Percentiles rank a stretch among this genome's conserved stretches.
Conservation (phyloP, 2,329 filamentous ascomycete genomes). For the Pseudogymnoascus sp. region DNA sequence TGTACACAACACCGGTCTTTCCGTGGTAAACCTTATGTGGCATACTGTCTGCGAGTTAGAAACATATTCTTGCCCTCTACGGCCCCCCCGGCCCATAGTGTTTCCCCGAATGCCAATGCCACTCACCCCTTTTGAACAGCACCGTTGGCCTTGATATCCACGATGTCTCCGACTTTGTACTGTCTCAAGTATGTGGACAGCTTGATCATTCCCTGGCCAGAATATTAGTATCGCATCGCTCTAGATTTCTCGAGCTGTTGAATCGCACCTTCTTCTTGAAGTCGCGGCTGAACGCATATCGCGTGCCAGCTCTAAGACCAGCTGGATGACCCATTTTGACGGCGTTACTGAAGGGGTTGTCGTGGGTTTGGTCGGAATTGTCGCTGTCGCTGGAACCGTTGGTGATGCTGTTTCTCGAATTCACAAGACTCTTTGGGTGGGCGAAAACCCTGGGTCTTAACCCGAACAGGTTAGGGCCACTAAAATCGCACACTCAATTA, state of each 20-base stretch:
- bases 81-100: not conserved
- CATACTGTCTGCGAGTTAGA: constrained; percentile 55
- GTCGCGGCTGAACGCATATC: constrained; percentile 88
- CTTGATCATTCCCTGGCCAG: constrained; percentile 67
- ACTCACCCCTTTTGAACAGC: constrained; percentile 94
- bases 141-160: constrained; percentile 98
- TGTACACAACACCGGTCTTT: constrained; percentile 97
- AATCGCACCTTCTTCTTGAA: constrained; percentile 68
- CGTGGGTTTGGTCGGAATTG: constrained; percentile 14
- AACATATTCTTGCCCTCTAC: not conserved
- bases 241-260: not conserved
- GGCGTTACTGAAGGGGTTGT: constrained; percentile 35
- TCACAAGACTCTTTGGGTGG: constrained; percentile 6
- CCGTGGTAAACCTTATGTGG: constrained; percentile 99
- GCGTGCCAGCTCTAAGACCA: constrained; percentile 81
- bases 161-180: constrained; percentile 97
- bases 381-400: constrained; percentile 15
- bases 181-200: constrained; percentile 90
- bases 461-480: constrained; percentile 9
- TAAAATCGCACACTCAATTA: constrained; percentile 9
- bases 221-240: constrained; percentile 1
- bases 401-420: constrained; percentile 6
- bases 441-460: constrained; percentile 6
- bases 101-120: constrained; percentile 24
- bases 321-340: constrained; percentile 78